Evolutionary conservation across 1,284 basidiomycete genomes (phyloP), one percentile per base, ranked within the genome.

Genomic region (Puccinia novopanici): DNA sequence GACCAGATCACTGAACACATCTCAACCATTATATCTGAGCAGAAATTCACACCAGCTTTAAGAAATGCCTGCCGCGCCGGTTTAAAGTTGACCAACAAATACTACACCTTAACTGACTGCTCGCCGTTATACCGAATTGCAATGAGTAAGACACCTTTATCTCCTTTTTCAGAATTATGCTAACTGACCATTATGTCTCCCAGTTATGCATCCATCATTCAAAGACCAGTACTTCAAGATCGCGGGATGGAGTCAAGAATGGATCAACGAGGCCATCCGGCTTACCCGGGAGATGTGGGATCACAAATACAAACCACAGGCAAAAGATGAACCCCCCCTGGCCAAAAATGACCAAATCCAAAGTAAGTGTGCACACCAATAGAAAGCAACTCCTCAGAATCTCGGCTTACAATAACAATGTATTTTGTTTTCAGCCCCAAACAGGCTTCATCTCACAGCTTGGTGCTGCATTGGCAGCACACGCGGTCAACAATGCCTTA

Each of bases 401-500:
- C 55, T 27, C n/a, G 19, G n/a, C 13, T 57, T 24, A 30, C 3
- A 3, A 10, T 8, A 63, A 34, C 8, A 22, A n/a, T n/a, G n/a
- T n/a, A n/a, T n/a, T n/a, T n/a, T 65, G 2, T 45, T 65, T 40
- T 17, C 61, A 65, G 61, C 10, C 61, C 61, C 61, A 4, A 65
- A 40, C 61, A 10, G 34, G 61, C 3, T 65, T 65, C n/a, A 3
- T 65, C 15, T 65, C 17, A 17, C 61, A 40, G 40, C 61, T 65
- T 19, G 61, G 61, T n/a, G 61, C 61, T 24, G 61, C 61, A 12
- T 65, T 34, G 19, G 61, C 61, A 65, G 61, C 61, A 19, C 61
- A 17, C 61, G 37, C 61, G 19, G 61, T 30, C 6, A 65, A 40
- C n/a, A 34, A 65, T 27, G 30, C 61, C 3, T 34, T 65, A 3